A percentile compares a stretch with the other conserved stretches of the same genome.
These are phyloP conservation scores for Linum usitatissimum DNA, from an alignment of 345 rosid species.

Conservation along the genomic window DNA sequence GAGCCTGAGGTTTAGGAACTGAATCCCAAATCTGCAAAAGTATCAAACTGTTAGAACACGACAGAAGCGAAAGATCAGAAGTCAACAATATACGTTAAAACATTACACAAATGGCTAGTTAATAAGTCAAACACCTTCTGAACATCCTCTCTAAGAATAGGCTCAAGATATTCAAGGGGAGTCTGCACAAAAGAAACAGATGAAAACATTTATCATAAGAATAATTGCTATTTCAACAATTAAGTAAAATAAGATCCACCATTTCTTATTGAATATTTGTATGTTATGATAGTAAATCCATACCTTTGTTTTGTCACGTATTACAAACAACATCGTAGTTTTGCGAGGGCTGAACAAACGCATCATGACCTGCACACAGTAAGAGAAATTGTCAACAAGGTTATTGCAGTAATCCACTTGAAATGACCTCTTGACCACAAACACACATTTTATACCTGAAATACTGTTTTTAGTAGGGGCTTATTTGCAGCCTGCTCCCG, in stretches of 20 bases:
- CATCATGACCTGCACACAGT: conserved; percentile 22
- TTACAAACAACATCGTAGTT: conserved; percentile 23
- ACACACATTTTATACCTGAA: conserved; percentile 14
- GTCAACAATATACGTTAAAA: background rate
- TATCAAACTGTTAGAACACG: conserved; percentile 1
- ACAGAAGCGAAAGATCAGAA: background rate
- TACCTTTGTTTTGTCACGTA: conserved; percentile 31
- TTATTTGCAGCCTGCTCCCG: conserved; percentile 29
- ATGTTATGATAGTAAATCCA: background rate
- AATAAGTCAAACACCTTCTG: conserved; percentile 18
- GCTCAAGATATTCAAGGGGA: conserved; percentile 23
- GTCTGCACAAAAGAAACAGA: conserved; percentile 14
- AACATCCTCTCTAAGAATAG: conserved; percentile 23
- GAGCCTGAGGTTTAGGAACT: conserved; percentile 22
- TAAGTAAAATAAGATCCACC: background rate
- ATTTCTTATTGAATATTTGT: background rate
- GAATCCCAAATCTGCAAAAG: conserved; percentile 24
- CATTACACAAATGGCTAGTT: conserved; percentile 1
- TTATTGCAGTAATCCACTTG: background rate
- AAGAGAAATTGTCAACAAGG: background rate
- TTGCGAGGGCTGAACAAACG: conserved; percentile 28
- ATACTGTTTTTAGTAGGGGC: conserved; percentile 28
- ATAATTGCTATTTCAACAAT: background rate
- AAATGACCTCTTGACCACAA: background rate
- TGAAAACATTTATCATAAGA: background rate